These are phyloP conservation scores for Favolaschia claudopus DNA, from an alignment of 768 basidiomycete species.

Conservation along the genomic window DNA sequence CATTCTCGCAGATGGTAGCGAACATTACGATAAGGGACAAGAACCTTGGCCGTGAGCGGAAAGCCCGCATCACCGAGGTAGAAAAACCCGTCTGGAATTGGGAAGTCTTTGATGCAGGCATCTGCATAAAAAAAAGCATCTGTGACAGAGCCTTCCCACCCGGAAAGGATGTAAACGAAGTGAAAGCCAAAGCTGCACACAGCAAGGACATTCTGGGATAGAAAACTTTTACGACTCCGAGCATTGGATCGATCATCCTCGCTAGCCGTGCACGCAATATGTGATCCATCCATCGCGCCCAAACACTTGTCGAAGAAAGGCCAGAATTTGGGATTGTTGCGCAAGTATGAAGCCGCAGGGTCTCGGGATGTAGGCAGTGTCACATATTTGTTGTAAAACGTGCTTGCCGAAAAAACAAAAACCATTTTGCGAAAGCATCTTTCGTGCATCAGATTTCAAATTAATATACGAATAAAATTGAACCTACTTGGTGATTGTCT, in stretches of 20 bases:
- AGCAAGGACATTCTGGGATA: slow-evolving; percentile 41
- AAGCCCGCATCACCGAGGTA: slow-evolving; percentile 45
- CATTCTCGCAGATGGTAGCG: slow-evolving; percentile 45
- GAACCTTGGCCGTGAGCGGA: slow-evolving; percentile 28
- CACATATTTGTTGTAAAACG: slow-evolving; percentile 25
- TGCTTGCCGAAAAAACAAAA: slow-evolving; percentile 1
- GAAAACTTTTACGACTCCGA: slow-evolving; percentile 35
- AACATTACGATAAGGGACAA: slow-evolving; percentile 38
- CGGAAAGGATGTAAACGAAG: slow-evolving; percentile 38
- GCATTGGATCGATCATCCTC: slow-evolving; percentile 4
- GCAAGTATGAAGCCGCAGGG: slow-evolving; percentile 23
- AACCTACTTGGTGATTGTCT: slow-evolving; percentile 26
- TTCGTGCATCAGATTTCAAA: background rate
- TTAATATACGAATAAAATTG: background rate
- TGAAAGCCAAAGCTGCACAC: slow-evolving; percentile 32
- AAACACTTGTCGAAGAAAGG: slow-evolving; percentile 37
- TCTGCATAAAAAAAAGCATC: slow-evolving; percentile 34
- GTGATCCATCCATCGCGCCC: slow-evolving; percentile 41
- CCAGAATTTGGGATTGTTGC: slow-evolving; percentile 36
- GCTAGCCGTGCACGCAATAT: slow-evolving; percentile 26
- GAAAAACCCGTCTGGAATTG: slow-evolving; percentile 32
- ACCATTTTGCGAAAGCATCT: slow-evolving; percentile 18
- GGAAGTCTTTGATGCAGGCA: slow-evolving; percentile 29
- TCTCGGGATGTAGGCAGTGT: slow-evolving; percentile 12
- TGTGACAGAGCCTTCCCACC: slow-evolving; percentile 41